Conservation (phyloP, 192 early-diverging fungal genomes). For the Coemansia reversa region DNA sequence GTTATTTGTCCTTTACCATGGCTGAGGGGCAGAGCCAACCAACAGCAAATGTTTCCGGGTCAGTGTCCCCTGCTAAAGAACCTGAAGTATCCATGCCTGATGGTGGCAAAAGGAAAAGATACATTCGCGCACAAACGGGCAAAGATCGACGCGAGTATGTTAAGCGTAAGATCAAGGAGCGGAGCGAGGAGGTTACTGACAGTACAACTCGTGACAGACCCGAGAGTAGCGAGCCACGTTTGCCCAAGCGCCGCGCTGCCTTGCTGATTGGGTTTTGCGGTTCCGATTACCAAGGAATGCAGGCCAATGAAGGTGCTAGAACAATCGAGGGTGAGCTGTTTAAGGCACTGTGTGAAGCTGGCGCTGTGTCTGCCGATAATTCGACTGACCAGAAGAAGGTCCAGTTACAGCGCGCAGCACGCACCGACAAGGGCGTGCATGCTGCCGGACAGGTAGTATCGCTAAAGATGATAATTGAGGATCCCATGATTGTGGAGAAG, state of each 20-base stretch:
- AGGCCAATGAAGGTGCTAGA: conserved; percentile 77
- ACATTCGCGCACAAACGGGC: conserved; percentile 40
- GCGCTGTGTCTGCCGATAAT: conserved; percentile 86
- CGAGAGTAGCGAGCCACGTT: conserved; percentile 37
- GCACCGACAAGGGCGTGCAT: conserved; percentile 99
- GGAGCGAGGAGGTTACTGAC: conserved; percentile 14
- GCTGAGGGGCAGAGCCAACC: not conserved
- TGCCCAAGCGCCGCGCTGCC: conserved; percentile 87
- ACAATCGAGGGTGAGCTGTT: conserved; percentile 92
- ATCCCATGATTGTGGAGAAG: conserved; percentile 67
- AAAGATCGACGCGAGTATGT: conserved; percentile 50
- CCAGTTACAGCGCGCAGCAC: conserved; percentile 82
- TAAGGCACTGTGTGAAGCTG: conserved; percentile 76
- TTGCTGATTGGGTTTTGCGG: conserved; percentile 92
- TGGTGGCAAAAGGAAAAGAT: conserved; percentile 6
- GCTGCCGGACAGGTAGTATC: conserved; percentile 95
- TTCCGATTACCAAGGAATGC: conserved; percentile 95
- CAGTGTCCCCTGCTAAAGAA: not conserved
- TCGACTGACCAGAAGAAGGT: conserved; percentile 79
- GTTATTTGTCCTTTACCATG: not conserved
- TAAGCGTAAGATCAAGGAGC: conserved; percentile 22
- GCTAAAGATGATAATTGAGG: conserved; percentile 83
- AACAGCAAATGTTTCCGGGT: not conserved
- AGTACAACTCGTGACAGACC: conserved; percentile 3
- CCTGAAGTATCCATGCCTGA: not conserved